Evolutionary conservation across 2,329 filamentous ascomycete species (phyloP).

Genomic region (Nemania sp.): DNA sequence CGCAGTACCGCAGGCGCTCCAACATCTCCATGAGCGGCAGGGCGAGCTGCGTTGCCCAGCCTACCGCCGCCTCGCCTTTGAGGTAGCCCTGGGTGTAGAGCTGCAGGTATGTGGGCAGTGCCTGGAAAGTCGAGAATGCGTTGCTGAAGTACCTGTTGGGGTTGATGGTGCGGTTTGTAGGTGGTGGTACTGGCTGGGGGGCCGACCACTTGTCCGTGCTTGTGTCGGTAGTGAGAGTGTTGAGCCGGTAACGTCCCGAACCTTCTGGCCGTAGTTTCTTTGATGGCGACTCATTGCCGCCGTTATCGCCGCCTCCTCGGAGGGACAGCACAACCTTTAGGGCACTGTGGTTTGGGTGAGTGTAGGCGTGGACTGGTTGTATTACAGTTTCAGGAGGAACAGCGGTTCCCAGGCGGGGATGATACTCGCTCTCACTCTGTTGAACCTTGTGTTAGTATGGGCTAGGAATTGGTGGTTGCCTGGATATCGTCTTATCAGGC

Average conservation of each 20-base stretch:
- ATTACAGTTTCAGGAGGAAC: too few species aligned
- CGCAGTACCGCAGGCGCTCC: neutral
- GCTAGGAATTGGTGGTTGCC: too few species aligned
- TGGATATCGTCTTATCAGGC: neutral
- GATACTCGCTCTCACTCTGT: too few species aligned
- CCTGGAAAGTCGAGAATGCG: neutral
- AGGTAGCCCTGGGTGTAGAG: neutral
- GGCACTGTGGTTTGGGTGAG: neutral
- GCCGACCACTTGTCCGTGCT: neutral
- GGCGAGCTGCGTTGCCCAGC: neutral
- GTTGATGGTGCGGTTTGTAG: neutral
- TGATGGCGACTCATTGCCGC: neutral
- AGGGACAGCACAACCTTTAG: neutral
- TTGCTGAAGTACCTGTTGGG: neutral
- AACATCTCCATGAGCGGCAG: constrained; percentile 17
- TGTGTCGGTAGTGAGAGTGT: neutral
- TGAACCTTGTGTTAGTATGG: too few species aligned
- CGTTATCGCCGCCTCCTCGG: constrained; percentile 4
- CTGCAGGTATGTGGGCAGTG: neutral
- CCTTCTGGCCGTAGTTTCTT: neutral
- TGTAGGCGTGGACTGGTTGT: neutral
- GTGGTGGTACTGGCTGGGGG: neutral
- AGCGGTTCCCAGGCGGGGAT: too few species aligned
- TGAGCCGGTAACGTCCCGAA: neutral
- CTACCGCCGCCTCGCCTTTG: neutral